Evolutionary conservation across 495 filamentous ascomycete genomes (phyloP).

Genomic region (Aspergillus nanangensis): DNA sequence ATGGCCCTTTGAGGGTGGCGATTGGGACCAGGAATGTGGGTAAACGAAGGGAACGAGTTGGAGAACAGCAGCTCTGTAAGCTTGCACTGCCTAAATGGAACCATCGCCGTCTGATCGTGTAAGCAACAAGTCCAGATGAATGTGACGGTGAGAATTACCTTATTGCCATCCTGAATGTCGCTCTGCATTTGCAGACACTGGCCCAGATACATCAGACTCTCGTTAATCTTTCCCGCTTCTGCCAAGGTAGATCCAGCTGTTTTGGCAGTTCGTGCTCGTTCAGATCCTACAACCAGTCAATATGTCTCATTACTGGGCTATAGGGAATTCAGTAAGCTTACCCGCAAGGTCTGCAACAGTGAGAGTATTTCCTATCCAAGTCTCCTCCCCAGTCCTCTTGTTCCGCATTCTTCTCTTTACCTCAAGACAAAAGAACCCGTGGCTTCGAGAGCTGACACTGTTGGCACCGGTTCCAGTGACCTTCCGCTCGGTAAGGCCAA

Average conservation of each 20-base stretch:
- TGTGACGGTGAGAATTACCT: conserved; percentile 46
- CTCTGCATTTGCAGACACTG: conserved; percentile 97
- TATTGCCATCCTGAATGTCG: conserved; percentile 65
- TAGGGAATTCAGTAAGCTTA: conserved; percentile 19
- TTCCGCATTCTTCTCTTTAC: conserved; percentile 73
- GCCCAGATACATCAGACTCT: conserved; percentile 94
- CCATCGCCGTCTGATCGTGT: conserved; percentile 60
- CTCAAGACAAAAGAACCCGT: conserved; percentile 95
- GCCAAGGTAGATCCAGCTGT: conserved; percentile 87
- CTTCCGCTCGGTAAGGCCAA: conserved; percentile 79
- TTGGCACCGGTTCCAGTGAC: conserved; percentile 90
- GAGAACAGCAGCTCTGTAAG: conserved; percentile 95
- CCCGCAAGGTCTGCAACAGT: conserved; percentile 93
- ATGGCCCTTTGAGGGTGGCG: conserved; percentile 77
- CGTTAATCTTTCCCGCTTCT: conserved; percentile 97
- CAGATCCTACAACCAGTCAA: conserved; percentile 56
- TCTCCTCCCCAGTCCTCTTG: conserved; percentile 43
- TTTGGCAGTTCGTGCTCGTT: conserved; percentile 88
- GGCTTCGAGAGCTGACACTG: conserved; percentile 80
- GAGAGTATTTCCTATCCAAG: conserved; percentile 76
- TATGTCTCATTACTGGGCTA: neutral
- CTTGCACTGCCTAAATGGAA: conserved; percentile 94
- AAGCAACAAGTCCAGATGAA: conserved; percentile 6
- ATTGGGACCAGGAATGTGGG: conserved; percentile 43
- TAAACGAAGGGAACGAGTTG: conserved; percentile 78